phyloP scores from a whole-genome alignment of 139 green algal species.

The Desmodesmus armatus region DNA sequence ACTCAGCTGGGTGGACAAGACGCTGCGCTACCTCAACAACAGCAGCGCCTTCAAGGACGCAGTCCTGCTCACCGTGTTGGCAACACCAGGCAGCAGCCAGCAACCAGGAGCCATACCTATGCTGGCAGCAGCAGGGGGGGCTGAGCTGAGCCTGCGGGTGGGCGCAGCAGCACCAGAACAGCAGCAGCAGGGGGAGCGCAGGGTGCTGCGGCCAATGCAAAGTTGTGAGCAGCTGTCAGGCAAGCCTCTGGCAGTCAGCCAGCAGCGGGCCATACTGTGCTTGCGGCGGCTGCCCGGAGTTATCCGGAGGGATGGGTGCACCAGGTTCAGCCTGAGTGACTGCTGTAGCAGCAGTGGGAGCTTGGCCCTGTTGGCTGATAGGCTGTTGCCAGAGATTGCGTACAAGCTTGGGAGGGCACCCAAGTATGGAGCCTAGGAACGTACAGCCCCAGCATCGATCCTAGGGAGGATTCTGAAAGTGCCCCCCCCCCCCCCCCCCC shows the following conservation, averaged over 20 bases:
- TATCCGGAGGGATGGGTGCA: slow-evolving; percentile 61
- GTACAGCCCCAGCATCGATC: not conserved
- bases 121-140: not conserved
- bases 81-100: not conserved
- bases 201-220: slow-evolving; percentile 57
- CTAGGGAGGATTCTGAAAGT: no score
- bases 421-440: slow-evolving; percentile 82
- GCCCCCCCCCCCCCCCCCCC: no score
- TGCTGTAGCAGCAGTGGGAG: slow-evolving; percentile 48
- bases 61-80: slow-evolving; percentile 46
- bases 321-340: slow-evolving; percentile 50
- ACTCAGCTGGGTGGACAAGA: slow-evolving; percentile 64
- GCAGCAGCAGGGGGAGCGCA: not conserved
- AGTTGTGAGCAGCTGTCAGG: slow-evolving; percentile 64
- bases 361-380: slow-evolving; percentile 62
- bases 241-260: slow-evolving; percentile 26
- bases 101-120: not conserved
- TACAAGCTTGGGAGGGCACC: slow-evolving; percentile 78
- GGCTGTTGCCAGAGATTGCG: slow-evolving; percentile 74
- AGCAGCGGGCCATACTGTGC: slow-evolving; percentile 43
- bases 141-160: not conserved
- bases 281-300: slow-evolving; percentile 69
- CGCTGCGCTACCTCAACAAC: slow-evolving; percentile 51
- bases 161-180: slow-evolving; percentile 3
- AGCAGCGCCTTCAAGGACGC: slow-evolving; percentile 45